These are phyloP conservation scores for Epichloe hybrida DNA, from an alignment of 2,329 filamentous ascomycete genomes.

Conservation along the genomic window DNA sequence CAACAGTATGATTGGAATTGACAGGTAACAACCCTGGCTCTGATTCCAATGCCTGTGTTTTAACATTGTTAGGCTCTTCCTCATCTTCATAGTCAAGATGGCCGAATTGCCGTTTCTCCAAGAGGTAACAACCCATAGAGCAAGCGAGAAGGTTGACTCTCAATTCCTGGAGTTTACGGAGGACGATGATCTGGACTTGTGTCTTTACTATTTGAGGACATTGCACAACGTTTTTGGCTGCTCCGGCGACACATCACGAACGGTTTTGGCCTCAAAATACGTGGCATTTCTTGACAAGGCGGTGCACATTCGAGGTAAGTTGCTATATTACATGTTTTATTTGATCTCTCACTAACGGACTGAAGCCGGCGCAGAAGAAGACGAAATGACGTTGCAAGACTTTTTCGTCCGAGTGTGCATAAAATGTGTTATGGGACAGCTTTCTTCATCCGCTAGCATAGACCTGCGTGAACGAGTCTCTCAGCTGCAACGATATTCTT, in stretches of 20 bases:
- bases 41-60: not conserved
- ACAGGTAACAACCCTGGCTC: conserved; percentile 34
- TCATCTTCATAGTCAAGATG: conserved; percentile 46
- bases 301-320: conserved; percentile 38
- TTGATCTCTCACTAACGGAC: conserved; percentile 10
- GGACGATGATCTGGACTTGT: conserved; percentile 61
- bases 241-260: conserved; percentile 55
- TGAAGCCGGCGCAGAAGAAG: conserved; percentile 35
- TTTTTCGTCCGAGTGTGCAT: conserved; percentile 56
- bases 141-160: conserved; percentile 8
- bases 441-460: conserved; percentile 8
- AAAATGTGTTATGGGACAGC: conserved; percentile 35
- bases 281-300: conserved; percentile 15
- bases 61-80: conserved; percentile 36
- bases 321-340: not conserved
- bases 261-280: conserved; percentile 49
- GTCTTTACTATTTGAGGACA: conserved; percentile 64
- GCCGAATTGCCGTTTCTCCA: conserved; percentile 39
- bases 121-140: conserved; percentile 1
- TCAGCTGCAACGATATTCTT: conserved; percentile 55
- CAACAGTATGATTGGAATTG: conserved; percentile 48
- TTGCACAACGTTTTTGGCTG: conserved; percentile 59
- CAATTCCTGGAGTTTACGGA: conserved; percentile 23
- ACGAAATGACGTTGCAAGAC: conserved; percentile 49
- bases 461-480: conserved; percentile 34